Percentiles rank a stretch among this genome's conserved stretches.
Conservation (phyloP, 2,329 filamentous ascomycete genomes). For the Mycogone perniciosa region DNA sequence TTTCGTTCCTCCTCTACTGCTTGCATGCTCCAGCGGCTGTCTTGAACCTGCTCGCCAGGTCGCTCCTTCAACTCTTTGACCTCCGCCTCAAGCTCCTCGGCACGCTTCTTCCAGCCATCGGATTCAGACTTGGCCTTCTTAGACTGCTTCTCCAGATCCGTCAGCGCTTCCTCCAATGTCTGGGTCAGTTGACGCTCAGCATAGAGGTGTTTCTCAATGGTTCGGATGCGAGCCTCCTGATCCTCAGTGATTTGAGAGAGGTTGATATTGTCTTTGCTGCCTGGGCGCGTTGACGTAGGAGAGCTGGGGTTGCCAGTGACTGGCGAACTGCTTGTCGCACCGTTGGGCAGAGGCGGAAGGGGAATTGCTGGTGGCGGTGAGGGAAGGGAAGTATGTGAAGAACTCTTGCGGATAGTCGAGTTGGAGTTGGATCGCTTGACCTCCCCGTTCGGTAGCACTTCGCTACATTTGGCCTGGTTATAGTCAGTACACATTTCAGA, state of each 20-base stretch:
- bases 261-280: constrained; percentile 66
- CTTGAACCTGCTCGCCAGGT: constrained; percentile 41
- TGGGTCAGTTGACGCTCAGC: constrained; percentile 95
- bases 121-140: constrained; percentile 88
- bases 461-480: constrained; percentile 54
- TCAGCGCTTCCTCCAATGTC: constrained; percentile 90
- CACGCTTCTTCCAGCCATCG: constrained; percentile 86
- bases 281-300: constrained; percentile 58
- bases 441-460: constrained; percentile 35
- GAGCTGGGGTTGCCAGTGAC: constrained; percentile 40
- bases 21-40: constrained; percentile 66
- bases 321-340: constrained; percentile 45
- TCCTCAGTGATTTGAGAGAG: constrained; percentile 83
- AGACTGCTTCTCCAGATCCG: constrained; percentile 84
- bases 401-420: constrained; percentile 76
- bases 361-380: constrained; percentile 94
- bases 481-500: constrained; percentile 20
- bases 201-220: constrained; percentile 92
- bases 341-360: constrained; percentile 78
- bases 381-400: constrained; percentile 75
- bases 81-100: constrained; percentile 65
- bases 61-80: constrained; percentile 57
- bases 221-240: constrained; percentile 88
- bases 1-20: constrained; percentile 94
- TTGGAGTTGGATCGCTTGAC: constrained; percentile 55